Conservation (phyloP, 2,329 filamentous ascomycete genomes). For the Spiromastix sp. region DNA sequence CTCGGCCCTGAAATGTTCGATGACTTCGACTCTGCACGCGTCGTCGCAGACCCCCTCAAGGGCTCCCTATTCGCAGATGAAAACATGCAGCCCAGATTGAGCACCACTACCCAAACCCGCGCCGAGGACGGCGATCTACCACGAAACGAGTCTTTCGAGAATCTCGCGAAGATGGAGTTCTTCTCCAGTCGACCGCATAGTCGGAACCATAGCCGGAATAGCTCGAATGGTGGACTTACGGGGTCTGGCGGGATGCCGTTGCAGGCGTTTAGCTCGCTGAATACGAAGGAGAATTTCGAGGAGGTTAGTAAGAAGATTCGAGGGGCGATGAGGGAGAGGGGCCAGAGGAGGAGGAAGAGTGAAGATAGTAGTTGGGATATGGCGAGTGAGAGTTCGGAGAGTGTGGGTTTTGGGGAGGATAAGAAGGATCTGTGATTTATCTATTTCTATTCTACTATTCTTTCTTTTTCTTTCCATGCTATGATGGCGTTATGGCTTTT, state of each 20-base stretch:
- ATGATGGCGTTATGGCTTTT: no score
- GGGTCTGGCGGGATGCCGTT: constrained; percentile 54
- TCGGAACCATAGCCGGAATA: constrained; percentile 53
- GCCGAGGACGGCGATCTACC: constrained; percentile 47
- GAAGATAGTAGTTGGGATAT: constrained; percentile 33
- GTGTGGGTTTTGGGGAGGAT: constrained; percentile 22
- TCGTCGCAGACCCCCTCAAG: constrained; percentile 48
- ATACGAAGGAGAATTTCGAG: constrained; percentile 62
- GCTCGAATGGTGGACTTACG: constrained; percentile 55
- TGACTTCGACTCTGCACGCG: constrained; percentile 75
- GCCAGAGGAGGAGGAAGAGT: constrained; percentile 48
- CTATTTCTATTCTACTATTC: no score
- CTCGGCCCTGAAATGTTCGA: constrained; percentile 92
- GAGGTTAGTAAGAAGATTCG: constrained; percentile 77
- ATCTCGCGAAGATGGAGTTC: constrained; percentile 76
- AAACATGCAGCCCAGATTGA: constrained; percentile 11
- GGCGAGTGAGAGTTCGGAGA: constrained; percentile 28
- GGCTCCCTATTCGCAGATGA: constrained; percentile 17
- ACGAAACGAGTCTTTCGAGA: constrained; percentile 86
- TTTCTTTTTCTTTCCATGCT: no score
- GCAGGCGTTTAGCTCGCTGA: constrained; percentile 56
- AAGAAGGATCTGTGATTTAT: constrained; percentile 28
- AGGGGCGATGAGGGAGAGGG: constrained; percentile 72
- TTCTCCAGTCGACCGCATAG: constrained; percentile 85
- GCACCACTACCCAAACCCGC: constrained; percentile 13